Evolutionary conservation across 192 early-diverging fungal species (phyloP), one percentile per base, ranked within the genome.

Genomic region (Backusella mclennaniae): DNA sequence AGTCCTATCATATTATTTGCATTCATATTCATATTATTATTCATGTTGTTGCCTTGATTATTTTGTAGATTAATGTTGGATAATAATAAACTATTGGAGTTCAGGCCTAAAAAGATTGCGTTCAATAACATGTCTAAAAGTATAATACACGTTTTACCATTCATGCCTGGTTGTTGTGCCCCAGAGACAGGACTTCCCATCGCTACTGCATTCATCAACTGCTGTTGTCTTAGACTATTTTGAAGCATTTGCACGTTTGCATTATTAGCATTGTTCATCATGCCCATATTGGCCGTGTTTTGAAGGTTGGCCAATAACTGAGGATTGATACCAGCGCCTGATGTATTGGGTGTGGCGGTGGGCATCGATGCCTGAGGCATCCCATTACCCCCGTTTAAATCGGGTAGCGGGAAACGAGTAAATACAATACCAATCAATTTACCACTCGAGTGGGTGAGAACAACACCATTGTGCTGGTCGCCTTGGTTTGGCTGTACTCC

Each of bases 381-480:
- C 8, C 52, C 12, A 63, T 67, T 38, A 2, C 8, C 38, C 1
- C 67, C n/a, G 19, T 80, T 78, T 17, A 84, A 38, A 52, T 84
- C 79, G 6, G 82, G 82, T 4, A 84, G 36, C 1, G 82, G 73
- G 14, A 76, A 67, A 17, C 73, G 46, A 1, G 79, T 79, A 29
- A 80, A 84, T 2, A 80, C 82, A 29, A 84, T 78, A 14, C 82
- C 82, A 23, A 84, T 73, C 3, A 84, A 52, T 46, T 80, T 80
- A 52, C 82, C 79, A 36, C 35, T 66, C 12, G 82, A 75, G 67
- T 80, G 72, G 1, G 79, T 78, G 8, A 84, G 73, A 1, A 84
- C 76, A 14, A 84, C 56, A 59, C 82, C 82, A 66, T 80, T 73
- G 26, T 72, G 67, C 35, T 67, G 73, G 6, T 71, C 66, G 5